Base-by-base conservation (phyloP, 2,329 filamentous ascomycete species). In the Colletotrichum sp. region DNA sequence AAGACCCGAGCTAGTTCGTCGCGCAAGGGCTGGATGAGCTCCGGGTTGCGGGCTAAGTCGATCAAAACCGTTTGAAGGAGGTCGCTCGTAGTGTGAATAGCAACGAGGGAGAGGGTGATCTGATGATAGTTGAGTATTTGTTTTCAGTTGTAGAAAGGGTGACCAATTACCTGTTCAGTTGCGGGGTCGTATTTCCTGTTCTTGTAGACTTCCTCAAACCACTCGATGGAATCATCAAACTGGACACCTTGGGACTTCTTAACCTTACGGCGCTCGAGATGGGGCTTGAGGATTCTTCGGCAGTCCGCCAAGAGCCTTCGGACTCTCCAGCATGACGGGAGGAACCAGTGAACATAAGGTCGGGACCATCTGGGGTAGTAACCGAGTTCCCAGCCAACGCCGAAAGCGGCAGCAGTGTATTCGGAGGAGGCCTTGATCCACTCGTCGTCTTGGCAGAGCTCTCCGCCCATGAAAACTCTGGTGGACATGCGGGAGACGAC, bases 51-150 rank as follows among this genome's bases (percentile, higher is more conserved):
- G 5, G 73, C 74, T 18, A 81, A n/a, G 32, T 79, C 76, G 6
- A 79, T 62, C 76, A 81, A 76, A 7, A 72, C 71, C 26, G 78
- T 74, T 16, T 70, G 59, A 2, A 79, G 69, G 5, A 79, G 36
- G 28, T 80, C 80, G 14, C 69, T 77, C 1, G 78, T 81, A 9
- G 75, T 81, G 58, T 80, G 78, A 12, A 81, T 78, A 12, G 80
- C 78, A 3, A 73, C 80, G 18, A 80, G 64, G 1, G 78, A 77
- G 4, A 81, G 68, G 0, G 77, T 66, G 4, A 81, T 74, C 34
- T 24, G 24, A 24, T 24, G 24, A 24, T 24, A 24, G 24, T 24
- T 24, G 24, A 24, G 24, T 24, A 24, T 24, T 24, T 24, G 24
- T 24, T 24, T 24, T 24, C 24, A 24, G 24, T 24, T 24, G 24